These are phyloP conservation scores for Calonectria fujianensis DNA, from an alignment of 2,329 filamentous ascomycete species.

Conservation along the genomic window DNA sequence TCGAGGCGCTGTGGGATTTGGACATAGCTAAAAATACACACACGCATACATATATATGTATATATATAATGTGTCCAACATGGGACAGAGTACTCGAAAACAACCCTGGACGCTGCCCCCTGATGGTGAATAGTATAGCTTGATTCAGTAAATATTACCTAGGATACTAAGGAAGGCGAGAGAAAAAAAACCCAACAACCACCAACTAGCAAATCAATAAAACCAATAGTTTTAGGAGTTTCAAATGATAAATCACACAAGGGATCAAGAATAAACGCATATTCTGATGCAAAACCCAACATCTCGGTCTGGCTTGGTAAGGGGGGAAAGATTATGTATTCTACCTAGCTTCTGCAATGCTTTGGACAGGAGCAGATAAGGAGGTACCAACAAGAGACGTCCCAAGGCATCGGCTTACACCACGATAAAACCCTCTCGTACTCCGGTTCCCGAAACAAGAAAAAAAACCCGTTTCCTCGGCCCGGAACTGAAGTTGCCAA, in stretches of 20 bases:
- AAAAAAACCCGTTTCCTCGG: conserved; percentile 10
- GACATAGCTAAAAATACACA: neutral
- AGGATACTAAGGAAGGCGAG: neutral
- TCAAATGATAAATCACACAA: too few relatives aligned
- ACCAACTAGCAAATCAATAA: neutral
- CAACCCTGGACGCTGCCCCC: neutral
- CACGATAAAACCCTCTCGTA: conserved; percentile 25
- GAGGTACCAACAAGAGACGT: conserved; percentile 38
- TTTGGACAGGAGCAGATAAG: conserved; percentile 43
- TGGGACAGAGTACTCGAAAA: neutral
- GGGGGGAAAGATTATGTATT: conserved; percentile 52
- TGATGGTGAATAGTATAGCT: neutral
- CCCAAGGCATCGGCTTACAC: conserved; percentile 37
- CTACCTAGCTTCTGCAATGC: conserved; percentile 53
- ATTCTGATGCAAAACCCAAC: neutral
- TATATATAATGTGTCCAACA: neutral
- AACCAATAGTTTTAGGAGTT: neutral
- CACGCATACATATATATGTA: neutral
- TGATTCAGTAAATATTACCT: neutral
- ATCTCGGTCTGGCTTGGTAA: neutral
- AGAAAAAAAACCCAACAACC: neutral
- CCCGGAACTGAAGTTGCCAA: conserved; percentile 13
- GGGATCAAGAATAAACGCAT: neutral
- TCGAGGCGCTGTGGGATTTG: neutral
- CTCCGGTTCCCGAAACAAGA: conserved; percentile 31